Evolutionary conservation across 768 basidiomycete genomes (phyloP).

Genomic region (Hypholoma fasciculare): DNA sequence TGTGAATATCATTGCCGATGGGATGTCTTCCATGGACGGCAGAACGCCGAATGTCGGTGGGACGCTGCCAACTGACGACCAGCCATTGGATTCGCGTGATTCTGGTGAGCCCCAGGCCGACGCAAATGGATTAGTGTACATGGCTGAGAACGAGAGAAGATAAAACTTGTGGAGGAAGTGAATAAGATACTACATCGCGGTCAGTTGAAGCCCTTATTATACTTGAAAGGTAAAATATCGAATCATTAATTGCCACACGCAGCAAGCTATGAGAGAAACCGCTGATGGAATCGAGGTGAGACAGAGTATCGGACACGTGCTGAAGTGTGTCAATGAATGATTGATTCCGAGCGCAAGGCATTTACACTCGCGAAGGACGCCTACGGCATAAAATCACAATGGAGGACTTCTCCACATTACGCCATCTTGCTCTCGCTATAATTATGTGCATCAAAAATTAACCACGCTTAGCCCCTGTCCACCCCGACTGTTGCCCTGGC

Average conservation of each 20-base stretch:
- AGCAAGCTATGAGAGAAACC: neutral
- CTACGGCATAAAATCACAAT: too few relatives aligned
- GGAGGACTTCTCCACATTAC: neutral
- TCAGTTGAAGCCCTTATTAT: neutral
- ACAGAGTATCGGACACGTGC: neutral
- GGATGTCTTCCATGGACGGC: constrained; percentile 16
- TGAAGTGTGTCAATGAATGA: neutral
- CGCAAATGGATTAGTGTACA: constrained; percentile 14
- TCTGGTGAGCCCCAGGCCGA: constrained; percentile 10
- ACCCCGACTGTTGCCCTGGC: too few relatives aligned
- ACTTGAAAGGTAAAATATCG: neutral
- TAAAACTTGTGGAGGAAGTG: neutral
- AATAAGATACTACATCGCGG: neutral
- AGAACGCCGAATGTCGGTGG: constrained; percentile 17
- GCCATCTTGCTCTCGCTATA: neutral
- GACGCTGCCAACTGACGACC: neutral
- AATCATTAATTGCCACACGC: neutral
- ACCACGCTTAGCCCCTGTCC: too few relatives aligned
- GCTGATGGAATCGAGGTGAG: neutral
- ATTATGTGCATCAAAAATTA: neutral
- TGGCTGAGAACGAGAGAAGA: neutral
- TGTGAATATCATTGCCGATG: constrained; percentile 37
- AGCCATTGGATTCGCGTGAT: neutral
- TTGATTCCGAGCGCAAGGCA: neutral
- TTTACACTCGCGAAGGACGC: neutral